These are phyloP conservation scores for Orobanche coerulescens DNA, from an alignment of 257 asterid genomes.

Conservation along the genomic window DNA sequence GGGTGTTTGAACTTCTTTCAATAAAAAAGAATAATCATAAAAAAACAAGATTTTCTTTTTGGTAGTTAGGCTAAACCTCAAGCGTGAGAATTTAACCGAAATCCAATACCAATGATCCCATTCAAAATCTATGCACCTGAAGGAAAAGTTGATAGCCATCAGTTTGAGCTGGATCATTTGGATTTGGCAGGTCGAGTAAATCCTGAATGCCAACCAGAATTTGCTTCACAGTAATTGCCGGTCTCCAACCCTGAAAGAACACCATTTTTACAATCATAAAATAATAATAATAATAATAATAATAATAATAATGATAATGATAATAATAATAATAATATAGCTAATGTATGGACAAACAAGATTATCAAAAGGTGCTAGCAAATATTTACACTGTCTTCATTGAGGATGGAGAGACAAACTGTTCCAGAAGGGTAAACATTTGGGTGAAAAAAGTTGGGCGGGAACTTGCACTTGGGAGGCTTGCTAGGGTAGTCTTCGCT, in stretches of 20 bases:
- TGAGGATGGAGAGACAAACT: conserved; percentile 69
- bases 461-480: conserved; percentile 76
- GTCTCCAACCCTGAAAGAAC: conserved; percentile 35
- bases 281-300: neutral
- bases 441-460: conserved; percentile 70
- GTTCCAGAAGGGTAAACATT: conserved; percentile 73
- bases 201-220: conserved; percentile 38
- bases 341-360: neutral
- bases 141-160: conserved; percentile 36
- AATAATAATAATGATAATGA: too few relatives aligned
- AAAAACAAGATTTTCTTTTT: neutral
- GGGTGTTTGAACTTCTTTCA: neutral
- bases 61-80: neutral
- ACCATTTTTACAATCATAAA: neutral
- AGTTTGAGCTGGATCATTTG: conserved; percentile 39
- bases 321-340: neutral
- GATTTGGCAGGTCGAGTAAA: conserved; percentile 38
- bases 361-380: neutral
- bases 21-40: neutral
- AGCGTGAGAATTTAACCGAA: neutral
- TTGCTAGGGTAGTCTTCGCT: conserved; percentile 70
- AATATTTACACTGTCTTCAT: conserved; percentile 60
- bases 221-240: conserved; percentile 46
- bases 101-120: neutral
- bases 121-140: conserved; percentile 21